phyloP scores from a whole-genome alignment of 805 yeast species.

The Ogataea ramenticola region DNA sequence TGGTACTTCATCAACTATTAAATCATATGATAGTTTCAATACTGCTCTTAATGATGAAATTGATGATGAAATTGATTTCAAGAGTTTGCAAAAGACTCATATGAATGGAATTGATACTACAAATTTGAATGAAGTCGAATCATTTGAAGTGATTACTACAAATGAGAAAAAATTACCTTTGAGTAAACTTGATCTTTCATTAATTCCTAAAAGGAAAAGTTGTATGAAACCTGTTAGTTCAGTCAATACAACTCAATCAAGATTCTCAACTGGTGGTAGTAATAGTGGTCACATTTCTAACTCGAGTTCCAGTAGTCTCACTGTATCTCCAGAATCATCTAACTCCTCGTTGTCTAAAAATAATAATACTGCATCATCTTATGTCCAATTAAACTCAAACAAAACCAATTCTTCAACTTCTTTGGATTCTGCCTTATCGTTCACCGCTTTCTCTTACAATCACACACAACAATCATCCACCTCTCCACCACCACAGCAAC shows the following conservation, averaged over 20 bases:
- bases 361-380: not conserved
- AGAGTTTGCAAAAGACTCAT: slow-evolving; percentile 11
- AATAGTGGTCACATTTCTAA: not conserved
- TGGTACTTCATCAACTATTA: slow-evolving; percentile 8
- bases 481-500: not conserved
- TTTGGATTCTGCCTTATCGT: not conserved
- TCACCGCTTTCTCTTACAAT: not conserved
- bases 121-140: slow-evolving; percentile 1
- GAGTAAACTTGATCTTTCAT: not conserved
- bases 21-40: slow-evolving; percentile 13
- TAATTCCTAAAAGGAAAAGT: not conserved
- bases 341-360: not conserved
- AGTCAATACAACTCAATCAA: not conserved
- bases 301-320: not conserved
- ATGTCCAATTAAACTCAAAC: not conserved
- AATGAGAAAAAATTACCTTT: slow-evolving; percentile 4
- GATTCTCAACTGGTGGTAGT: too few species aligned
- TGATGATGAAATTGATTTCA: slow-evolving; percentile 7
- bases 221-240: not conserved
- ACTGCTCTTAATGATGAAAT: slow-evolving; percentile 12
- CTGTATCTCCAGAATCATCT: not conserved
- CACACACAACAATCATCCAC: not conserved
- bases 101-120: slow-evolving; percentile 1
- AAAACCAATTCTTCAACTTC: not conserved
- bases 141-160: slow-evolving; percentile 10